Evolutionary conservation across 495 filamentous ascomycete species (phyloP).

Genomic region (Trichoderma parareesei): DNA sequence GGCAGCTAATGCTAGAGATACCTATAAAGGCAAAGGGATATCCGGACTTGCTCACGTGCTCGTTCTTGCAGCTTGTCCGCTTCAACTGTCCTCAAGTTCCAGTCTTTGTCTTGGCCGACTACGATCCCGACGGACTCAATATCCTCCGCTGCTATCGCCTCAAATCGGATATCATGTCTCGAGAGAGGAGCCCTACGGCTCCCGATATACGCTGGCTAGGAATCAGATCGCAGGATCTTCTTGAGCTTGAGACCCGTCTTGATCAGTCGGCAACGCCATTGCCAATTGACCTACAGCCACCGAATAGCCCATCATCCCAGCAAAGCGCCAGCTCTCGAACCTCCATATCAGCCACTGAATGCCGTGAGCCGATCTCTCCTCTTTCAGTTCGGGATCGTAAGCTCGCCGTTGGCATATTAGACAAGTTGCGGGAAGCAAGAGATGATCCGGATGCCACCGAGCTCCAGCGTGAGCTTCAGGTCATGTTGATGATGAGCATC

Average conservation of each 20-base stretch:
- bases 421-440: slow-evolving; percentile 23
- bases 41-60: slow-evolving; percentile 74
- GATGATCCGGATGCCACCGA: slow-evolving; percentile 21
- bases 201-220: slow-evolving; percentile 67
- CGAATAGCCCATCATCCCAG: slow-evolving; percentile 15
- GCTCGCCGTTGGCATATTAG: slow-evolving; percentile 60
- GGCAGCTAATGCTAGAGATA: slow-evolving; percentile 15
- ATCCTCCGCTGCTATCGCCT: slow-evolving; percentile 85
- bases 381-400: slow-evolving; percentile 59
- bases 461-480: slow-evolving; percentile 63
- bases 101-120: slow-evolving; percentile 69
- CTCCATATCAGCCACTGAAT: neutral
- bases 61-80: slow-evolving; percentile 51
- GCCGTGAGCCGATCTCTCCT: slow-evolving; percentile 22
- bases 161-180: slow-evolving; percentile 64
- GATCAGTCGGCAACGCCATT: neutral
- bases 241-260: slow-evolving; percentile 19
- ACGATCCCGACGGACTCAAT: slow-evolving; percentile 76
- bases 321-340: neutral
- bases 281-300: slow-evolving; percentile 10
- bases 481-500: slow-evolving; percentile 76
- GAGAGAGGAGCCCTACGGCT: slow-evolving; percentile 55
- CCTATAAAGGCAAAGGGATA: slow-evolving; percentile 73
- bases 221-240: slow-evolving; percentile 53
- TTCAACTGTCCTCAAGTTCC: slow-evolving; percentile 28